A percentile compares a stretch with the other conserved stretches of the same genome.
phyloP scores from a whole-genome alignment of 1,284 basidiomycete genomes.

The Austropuccinia psidii region DNA sequence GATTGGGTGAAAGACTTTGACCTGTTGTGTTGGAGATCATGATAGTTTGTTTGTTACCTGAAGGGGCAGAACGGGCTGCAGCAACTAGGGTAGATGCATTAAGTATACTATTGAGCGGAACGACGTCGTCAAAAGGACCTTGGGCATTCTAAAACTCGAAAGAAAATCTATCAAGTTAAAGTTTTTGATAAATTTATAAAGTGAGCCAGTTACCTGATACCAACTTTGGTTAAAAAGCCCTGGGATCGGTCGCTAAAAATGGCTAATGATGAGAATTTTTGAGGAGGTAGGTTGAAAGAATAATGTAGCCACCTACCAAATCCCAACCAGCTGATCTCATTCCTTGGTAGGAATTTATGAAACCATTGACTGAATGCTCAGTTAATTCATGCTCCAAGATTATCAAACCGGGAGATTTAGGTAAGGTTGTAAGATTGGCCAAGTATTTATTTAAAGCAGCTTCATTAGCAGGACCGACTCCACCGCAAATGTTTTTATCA shows the following conservation, averaged over 20 bases:
- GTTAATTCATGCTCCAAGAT: slow-evolving; percentile 77
- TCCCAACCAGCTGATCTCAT: slow-evolving; percentile 64
- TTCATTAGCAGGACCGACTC: slow-evolving; percentile 19
- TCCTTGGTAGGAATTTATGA: slow-evolving; percentile 60
- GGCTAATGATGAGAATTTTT: too few species aligned
- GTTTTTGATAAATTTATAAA: background rate
- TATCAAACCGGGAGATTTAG: slow-evolving; percentile 64
- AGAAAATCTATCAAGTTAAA: background rate
- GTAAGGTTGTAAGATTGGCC: background rate
- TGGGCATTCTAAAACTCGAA: slow-evolving; percentile 27
- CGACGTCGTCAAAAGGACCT: slow-evolving; percentile 11
- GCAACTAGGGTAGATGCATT: background rate
- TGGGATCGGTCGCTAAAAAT: slow-evolving; percentile 34
- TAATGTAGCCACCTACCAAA: slow-evolving; percentile 49
- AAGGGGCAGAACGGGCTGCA: too few species aligned
- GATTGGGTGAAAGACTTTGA: too few species aligned
- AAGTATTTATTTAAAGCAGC: slow-evolving; percentile 18
- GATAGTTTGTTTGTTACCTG: too few species aligned
- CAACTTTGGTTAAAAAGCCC: slow-evolving; percentile 17
- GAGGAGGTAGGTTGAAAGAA: too few species aligned
- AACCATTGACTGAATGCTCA: slow-evolving; percentile 59
- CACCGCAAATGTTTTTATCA: slow-evolving; percentile 27
- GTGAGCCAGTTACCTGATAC: slow-evolving; percentile 17
- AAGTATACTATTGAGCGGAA: slow-evolving; percentile 26
- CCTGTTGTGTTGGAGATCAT: too few species aligned